Evolutionary conservation across 768 basidiomycete species (phyloP), one percentile per base, ranked within the genome.

Genomic region (Ramaria sp.): DNA sequence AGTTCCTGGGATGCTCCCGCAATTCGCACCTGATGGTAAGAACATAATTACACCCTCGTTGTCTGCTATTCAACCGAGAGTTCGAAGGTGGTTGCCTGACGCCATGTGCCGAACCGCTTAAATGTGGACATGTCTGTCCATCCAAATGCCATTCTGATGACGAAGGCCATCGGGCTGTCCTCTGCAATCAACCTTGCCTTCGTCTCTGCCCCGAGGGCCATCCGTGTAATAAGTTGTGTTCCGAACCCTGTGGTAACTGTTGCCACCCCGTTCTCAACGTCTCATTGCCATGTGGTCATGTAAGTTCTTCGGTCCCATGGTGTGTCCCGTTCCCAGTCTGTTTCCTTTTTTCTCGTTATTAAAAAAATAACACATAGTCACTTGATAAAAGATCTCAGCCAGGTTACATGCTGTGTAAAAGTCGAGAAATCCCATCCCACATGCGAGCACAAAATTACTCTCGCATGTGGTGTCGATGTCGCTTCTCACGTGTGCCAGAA

Each of bases 61-160:
- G 37, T 34, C 54, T 32, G 18, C 24, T 3, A 15, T 39, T 24
- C 36, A 9, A 50, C 49, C n/a, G 30, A 30, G 13, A 13, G 13
- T 36, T 16, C 41, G 45, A 25, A 78, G 83, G 83, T 25, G 83
- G 84, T 1, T 86, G 84, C 62, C 65, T 83, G 50, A 66, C 66
- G n/a, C 70, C 75, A 3, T 86, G 84, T 56, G 71, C 73, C 32
- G 67, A 68, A 9, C 67, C 71, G 16, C 65, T 86, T 25, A 64
- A 67, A 20, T 86, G 84, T 59, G 84, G 84, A 2, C 84, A 86
- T 61, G 65, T 71, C 3, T 86, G 84, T 60, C 78, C 79, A 0
- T 81, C 72, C 57, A 78, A 78, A 78, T 84, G 83, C 55, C 82
- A 85, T 56, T 70, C 75, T 0, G 83, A 82, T 47, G 77, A 81